Conservation (phyloP, 148 eudicot genomes). For the Fallopia convolvulus region DNA sequence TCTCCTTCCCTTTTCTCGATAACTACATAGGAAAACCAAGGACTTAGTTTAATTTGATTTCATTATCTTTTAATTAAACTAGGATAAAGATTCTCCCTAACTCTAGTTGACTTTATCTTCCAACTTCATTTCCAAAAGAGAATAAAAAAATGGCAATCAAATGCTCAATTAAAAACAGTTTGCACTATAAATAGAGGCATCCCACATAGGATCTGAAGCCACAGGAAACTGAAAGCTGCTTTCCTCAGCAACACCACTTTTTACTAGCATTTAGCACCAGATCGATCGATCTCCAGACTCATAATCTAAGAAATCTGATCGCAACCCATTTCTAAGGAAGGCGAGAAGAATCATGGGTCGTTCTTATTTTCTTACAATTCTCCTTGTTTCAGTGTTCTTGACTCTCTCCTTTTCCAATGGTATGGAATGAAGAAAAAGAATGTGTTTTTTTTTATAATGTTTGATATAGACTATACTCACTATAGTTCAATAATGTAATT, state of each 20-base stretch:
- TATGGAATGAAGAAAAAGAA: background rate
- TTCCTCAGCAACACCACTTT: background rate
- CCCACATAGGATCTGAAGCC: conserved; percentile 2
- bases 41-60: background rate
- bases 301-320: background rate
- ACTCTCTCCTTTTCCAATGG: background rate
- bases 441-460: background rate
- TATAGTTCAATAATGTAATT: background rate
- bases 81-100: conserved; percentile 1
- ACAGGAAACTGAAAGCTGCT: background rate
- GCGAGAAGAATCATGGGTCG: background rate
- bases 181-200: background rate
- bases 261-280: background rate
- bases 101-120: background rate
- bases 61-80: background rate
- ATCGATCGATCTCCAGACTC: background rate
- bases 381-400: background rate
- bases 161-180: background rate
- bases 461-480: too few species aligned
- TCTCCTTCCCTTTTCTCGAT: too few species aligned
- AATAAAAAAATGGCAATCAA: background rate
- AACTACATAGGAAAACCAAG: background rate
- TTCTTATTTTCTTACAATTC: background rate
- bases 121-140: background rate
- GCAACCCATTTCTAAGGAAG: background rate